Base-by-base conservation (phyloP, 805 yeast genomes). In the Torulaspora maleeae region DNA sequence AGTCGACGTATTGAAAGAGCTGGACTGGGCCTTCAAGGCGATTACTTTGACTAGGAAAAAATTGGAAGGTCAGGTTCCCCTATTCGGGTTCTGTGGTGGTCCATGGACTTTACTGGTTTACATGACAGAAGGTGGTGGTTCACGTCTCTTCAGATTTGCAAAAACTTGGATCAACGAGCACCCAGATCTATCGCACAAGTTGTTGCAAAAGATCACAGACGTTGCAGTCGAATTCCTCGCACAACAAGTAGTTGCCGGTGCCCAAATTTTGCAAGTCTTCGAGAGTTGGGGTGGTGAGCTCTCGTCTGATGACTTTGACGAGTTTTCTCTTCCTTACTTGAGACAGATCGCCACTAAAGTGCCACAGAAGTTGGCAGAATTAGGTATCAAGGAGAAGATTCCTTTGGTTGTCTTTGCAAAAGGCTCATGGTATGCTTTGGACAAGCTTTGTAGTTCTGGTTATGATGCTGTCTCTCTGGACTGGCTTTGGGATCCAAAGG, bases 201-300 rank as follows among this genome's bases (percentile, higher is more conserved):
- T 93, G 48, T 72, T 93, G 50, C 86, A 82, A 64, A 81, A 80
- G 47, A 80, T 83, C 52, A 84, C 97, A 19, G 91, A 87, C 50
- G 88, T 86, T 24, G 93, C 96, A 44, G 73, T 91, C 30, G 98
- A 91, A 64, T 93, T 91, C 61, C 75, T 93, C 59, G 95, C 95
- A 3, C 86, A 83, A 59, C 99, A 93, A 69, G 96, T 93, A 36
- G 80, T 82, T 54, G 99, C 99, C 1, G 99, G 99, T 56, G 98
- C 98, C 28, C 99, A 93, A 71, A 89, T 93, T 82, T 75, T 93
- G 49, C 99, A 93, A 69, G 89, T 93, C 28, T 93, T 93, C 62
- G 99, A 93, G 63, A 85, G 95, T 29, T 90, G 96, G 95, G 99
- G 96, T 46, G 96, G 98, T 41, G 98, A 93, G 69, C 75, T 93